These are phyloP conservation scores for Musa troglodytarum DNA, from an alignment of 176 grass and related monocot genomes.

Conservation along the genomic window DNA sequence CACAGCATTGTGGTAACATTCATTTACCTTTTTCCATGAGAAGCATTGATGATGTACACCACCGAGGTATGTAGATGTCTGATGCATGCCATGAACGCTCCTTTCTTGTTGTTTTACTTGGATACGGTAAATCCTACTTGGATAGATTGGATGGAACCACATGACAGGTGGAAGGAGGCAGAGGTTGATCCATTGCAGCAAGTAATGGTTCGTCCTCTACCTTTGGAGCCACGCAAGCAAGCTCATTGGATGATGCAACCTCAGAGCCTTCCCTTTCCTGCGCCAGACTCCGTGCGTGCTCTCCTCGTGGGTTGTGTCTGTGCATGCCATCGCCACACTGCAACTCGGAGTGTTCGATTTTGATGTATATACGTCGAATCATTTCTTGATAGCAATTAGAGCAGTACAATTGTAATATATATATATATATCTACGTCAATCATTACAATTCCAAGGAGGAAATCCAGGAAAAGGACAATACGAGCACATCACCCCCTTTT, in stretches of 20 bases:
- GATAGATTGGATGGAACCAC: no score
- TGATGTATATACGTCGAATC: neutral
- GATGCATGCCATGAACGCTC: no score
- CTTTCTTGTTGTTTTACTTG: no score
- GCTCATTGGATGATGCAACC: neutral
- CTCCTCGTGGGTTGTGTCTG: conserved; percentile 7
- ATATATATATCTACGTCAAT: no score
- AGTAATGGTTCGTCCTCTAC: neutral
- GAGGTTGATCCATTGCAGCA: neutral
- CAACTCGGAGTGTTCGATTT: neutral
- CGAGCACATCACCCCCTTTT: no score
- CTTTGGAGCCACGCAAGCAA: neutral
- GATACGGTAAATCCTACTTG: no score
- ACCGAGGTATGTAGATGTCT: neutral
- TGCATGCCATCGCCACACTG: neutral
- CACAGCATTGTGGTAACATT: neutral
- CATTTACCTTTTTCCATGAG: neutral
- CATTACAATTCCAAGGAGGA: no score
- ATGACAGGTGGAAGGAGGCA: neutral
- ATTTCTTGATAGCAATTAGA: no score
- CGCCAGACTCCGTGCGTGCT: neutral
- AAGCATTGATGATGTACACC: neutral
- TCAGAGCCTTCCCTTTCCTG: no score
- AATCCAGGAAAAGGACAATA: no score
- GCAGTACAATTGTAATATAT: no score